phyloP scores from a whole-genome alignment of 208 protist species.

The Trypanosoma melophagium region DNA sequence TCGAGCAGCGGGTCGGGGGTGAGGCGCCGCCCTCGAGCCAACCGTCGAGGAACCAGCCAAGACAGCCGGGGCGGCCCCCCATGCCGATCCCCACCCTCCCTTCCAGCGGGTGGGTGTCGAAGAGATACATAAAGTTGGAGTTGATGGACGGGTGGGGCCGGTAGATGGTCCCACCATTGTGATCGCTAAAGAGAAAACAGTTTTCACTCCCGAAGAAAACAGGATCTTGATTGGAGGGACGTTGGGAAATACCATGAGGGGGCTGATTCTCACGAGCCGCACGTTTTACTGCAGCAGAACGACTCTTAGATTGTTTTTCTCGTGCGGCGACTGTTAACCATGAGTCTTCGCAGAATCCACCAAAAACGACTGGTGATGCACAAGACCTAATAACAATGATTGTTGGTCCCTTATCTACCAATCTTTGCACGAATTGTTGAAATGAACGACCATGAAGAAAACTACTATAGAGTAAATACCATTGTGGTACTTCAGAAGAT shows the following conservation, averaged over 20 bases:
- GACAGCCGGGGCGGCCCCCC: slow-evolving; percentile 62
- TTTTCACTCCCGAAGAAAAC: slow-evolving; percentile 64
- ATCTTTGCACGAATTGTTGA: slow-evolving; percentile 44
- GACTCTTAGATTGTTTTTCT: slow-evolving; percentile 50
- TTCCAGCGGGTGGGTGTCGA: slow-evolving; percentile 54
- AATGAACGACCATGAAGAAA: slow-evolving; percentile 66
- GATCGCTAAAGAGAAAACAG: slow-evolving; percentile 57
- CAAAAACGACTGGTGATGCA: slow-evolving; percentile 40
- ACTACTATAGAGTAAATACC: slow-evolving; percentile 68
- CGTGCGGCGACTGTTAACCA: slow-evolving; percentile 55
- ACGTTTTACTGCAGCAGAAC: slow-evolving; percentile 41
- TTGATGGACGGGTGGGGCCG: slow-evolving; percentile 40
- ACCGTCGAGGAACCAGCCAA: slow-evolving; percentile 69
- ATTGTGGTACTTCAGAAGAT: slow-evolving; percentile 27
- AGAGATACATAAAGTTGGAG: slow-evolving; percentile 80
- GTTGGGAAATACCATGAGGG: slow-evolving; percentile 6
- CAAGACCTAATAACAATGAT: slow-evolving; percentile 49
- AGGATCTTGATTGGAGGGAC: slow-evolving; percentile 44
- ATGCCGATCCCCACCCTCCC: slow-evolving; percentile 67
- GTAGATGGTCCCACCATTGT: slow-evolving; percentile 29
- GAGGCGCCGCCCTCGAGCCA: slow-evolving; percentile 67
- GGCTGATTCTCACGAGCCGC: slow-evolving; percentile 45
- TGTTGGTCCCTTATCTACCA: slow-evolving; percentile 44
- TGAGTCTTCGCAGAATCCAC: slow-evolving; percentile 56
- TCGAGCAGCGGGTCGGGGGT: slow-evolving; percentile 44